Evolutionary conservation across 2,329 filamentous ascomycete genomes (phyloP), one percentile per base, ranked within the genome.

Genomic region (Aspergillus sojae): DNA sequence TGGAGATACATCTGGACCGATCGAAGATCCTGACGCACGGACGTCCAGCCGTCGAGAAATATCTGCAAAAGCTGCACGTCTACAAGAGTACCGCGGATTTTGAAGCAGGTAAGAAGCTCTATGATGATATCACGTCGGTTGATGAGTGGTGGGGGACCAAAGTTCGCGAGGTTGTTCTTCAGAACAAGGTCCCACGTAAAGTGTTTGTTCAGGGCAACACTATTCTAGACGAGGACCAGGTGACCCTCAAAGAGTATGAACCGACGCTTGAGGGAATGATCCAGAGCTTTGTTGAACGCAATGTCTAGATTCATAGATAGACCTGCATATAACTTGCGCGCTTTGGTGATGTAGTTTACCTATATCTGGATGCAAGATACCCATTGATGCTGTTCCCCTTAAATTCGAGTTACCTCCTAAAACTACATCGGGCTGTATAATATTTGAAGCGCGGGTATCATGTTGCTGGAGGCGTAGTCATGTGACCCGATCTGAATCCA

Each of bases 131-230:
- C 84, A 96, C 94, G 9, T 82, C 85, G 28, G 94, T 97, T 26
- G 91, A 88, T 58, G 89, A 92, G 45, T 97, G 92, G 82, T 97
- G 92, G 86, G 93, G 90, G 61, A 88, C 86, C 67, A 90, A 90
- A 79, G 87, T 97, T 30, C 85, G 94, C 62, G 87, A 73, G 70
- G 75, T 80, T 7, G 88, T 93, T 11, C 72, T 94, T 62, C 79
- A 84, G 66, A 78, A 81, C 57, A 84, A 90, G 69, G 87, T 89
- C 0, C 73, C 72, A 46, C 88, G 89, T 71, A 90, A 87, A 74
- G 81, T 97, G 52, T 97, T 96, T 81, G 93, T 97, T 60, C 94
- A 97, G 82, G 93, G 92, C 64, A 98, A 96, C 78, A 97, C 94
- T 0, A 85, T 89, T 62, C 74, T 95, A 46, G 80, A 85, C 14